Conservation (phyloP, 345 rosid genomes). For the Arabidopsis arenosa region DNA sequence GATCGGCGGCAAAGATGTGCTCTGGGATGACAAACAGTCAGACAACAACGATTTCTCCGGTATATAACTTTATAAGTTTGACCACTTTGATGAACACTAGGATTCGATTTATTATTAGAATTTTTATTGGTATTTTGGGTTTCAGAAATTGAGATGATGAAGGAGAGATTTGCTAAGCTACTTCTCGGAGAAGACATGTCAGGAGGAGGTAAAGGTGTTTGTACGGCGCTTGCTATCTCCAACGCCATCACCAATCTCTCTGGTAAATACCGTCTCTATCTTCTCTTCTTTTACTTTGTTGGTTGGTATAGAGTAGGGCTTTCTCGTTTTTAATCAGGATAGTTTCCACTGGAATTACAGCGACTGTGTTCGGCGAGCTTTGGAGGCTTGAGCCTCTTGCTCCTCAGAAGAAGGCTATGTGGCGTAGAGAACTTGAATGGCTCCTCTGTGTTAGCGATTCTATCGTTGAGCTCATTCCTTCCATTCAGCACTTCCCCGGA, state of each 20-base stretch:
- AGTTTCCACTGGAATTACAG: conserved; percentile 53
- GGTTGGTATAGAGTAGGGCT: background rate
- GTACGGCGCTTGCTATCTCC: conserved; percentile 96
- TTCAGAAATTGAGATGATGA: conserved; percentile 93
- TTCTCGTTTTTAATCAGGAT: background rate
- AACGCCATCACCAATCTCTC: conserved; percentile 99
- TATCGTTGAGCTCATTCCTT: conserved; percentile 95
- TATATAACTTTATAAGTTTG: conserved; percentile 17
- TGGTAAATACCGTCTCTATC: conserved; percentile 47
- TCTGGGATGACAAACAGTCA: conserved; percentile 64
- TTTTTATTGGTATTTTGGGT: background rate
- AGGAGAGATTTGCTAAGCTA: conserved; percentile 96
- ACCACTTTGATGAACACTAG: no score
- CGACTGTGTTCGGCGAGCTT: conserved; percentile 91
- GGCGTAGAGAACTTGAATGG: conserved; percentile 98
- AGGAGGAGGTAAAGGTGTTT: conserved; percentile 98
- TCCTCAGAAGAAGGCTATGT: conserved; percentile 82
- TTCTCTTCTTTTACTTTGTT: background rate
- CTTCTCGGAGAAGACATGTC: conserved; percentile 99
- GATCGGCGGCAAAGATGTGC: conserved; percentile 61
- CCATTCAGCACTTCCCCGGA: conserved; percentile 87
- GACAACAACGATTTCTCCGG: conserved; percentile 82
- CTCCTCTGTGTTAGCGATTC: conserved; percentile 90
- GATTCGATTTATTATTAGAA: no score
- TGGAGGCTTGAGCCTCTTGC: conserved; percentile 98